Conservation (phyloP, 495 filamentous ascomycete genomes). For the Thermochaetoides thermophila region DNA sequence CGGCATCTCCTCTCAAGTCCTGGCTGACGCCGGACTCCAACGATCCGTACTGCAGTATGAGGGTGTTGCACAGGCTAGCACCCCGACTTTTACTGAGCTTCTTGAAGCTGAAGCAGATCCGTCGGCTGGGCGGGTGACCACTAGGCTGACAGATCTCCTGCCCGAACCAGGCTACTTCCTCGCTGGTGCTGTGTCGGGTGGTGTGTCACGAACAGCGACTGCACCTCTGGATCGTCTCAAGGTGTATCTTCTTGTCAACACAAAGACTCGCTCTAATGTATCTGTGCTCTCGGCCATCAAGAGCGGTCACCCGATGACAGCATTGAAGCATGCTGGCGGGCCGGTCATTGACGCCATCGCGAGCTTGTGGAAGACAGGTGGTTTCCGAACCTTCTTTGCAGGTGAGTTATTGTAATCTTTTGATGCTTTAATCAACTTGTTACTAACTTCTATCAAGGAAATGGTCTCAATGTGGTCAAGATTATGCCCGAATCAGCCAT, state of each 20-base stretch:
- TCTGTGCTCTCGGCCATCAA: constrained; percentile 49
- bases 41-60: constrained; percentile 7
- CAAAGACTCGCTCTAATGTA: constrained; percentile 42
- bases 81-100: constrained; percentile 13
- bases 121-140: constrained; percentile 22
- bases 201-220: constrained; percentile 81
- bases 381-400: constrained; percentile 86
- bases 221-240: constrained; percentile 94
- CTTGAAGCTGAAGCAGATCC: constrained; percentile 18
- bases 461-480: constrained; percentile 91
- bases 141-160: constrained; percentile 37
- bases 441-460: constrained; percentile 43
- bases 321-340: constrained; percentile 47
- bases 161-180: constrained; percentile 85
- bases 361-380: constrained; percentile 72
- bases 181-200: constrained; percentile 85
- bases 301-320: constrained; percentile 50
- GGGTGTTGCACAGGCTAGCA: constrained; percentile 10
- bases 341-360: constrained; percentile 57
- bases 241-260: constrained; percentile 93
- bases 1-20: constrained; percentile 5
- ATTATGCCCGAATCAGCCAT: constrained; percentile 98
- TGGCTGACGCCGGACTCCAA: constrained; percentile 5
- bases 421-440: background rate
- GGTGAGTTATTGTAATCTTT: constrained; percentile 44